Base-by-base conservation (phyloP, 1,284 basidiomycete genomes). In the Thelephora terrestris region DNA sequence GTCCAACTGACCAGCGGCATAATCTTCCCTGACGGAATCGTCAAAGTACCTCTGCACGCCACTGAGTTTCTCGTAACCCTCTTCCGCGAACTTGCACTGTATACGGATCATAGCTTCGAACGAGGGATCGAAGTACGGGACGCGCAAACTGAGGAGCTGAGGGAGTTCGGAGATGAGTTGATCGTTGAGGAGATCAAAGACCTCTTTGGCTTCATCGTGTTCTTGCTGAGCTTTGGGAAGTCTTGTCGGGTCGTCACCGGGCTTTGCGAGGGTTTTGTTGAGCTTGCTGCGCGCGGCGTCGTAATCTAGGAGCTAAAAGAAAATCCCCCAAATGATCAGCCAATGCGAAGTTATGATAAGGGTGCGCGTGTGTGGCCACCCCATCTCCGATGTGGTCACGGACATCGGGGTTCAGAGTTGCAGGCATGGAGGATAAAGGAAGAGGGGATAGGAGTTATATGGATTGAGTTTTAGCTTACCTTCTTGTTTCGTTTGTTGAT, bases 71-170 rank as follows among this genome's bases (percentile, higher is more conserved):
- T 99, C 94, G 64, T 99, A 99, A 0, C 91, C 96, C 59, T 98
- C 94, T 64, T 97, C 90, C 1, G 94, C 92, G 61, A 97, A 97
- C 60, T 93, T 92, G 61, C 90, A 81, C 65, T 99, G 95, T 78
- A 96, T 91, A 38, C 96, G 79, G 58, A 97, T 91, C 95, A 99
- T 98, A 29, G 95, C 91, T 67, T 99, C 96, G 64, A 99, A 98
- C 56, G 89, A 93, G 1, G 96, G 96, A 65, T 99, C 95, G 53
- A 99, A 90, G 73, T 92, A 99, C 6, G 96, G 95, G 38, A 99
- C 86, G 34, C 96, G 86, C 21, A 98, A 79, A 59, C 98, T 93
- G 43, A 99, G 79, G 24, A 99, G 70, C 58, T 95, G 82, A 0
- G 96, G 96, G 6, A 99, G 74, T 60, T 99, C 96, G 24, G 75